A percentile compares a stretch with the other conserved stretches of the same genome.
Conservation (phyloP, 176 grass and related monocot species). For the Carex kokanica region DNA sequence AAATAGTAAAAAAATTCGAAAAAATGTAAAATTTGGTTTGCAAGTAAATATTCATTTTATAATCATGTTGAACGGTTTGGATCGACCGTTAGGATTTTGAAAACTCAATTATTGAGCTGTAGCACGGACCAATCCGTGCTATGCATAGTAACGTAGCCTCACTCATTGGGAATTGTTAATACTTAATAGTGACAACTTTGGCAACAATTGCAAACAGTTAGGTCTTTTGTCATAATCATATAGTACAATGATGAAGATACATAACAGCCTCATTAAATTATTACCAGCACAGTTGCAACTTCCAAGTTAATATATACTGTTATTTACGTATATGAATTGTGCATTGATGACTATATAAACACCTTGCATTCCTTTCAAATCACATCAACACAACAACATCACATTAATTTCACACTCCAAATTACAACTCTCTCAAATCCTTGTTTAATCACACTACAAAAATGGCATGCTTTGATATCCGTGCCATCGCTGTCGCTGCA, state of each 20-base stretch:
- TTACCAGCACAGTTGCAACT: not conserved
- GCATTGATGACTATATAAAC: constrained; percentile 14
- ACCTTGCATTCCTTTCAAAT: not conserved
- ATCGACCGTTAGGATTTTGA: no score
- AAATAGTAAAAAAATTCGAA: no score
- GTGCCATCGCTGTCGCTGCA: not conserved
- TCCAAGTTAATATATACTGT: not conserved
- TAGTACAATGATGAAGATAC: not conserved
- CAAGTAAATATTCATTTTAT: no score
- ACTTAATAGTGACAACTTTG: not conserved
- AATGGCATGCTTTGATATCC: constrained; percentile 26
- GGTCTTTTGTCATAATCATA: not conserved
- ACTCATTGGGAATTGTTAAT: not conserved
- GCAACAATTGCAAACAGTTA: not conserved
- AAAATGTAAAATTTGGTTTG: no score
- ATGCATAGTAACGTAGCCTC: no score
- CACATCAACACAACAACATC: not conserved
- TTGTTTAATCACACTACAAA: no score
- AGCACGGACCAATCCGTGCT: no score
- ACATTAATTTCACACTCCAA: not conserved
- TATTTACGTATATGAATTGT: not conserved
- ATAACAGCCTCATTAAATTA: constrained; percentile 2
- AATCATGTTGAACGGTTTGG: no score
- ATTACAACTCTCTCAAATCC: not conserved
- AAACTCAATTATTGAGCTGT: no score